A percentile compares a stretch with the other conserved stretches of the same genome.
phyloP scores from a whole-genome alignment of 805 yeast species.

The Barnettozyma siamensis region DNA sequence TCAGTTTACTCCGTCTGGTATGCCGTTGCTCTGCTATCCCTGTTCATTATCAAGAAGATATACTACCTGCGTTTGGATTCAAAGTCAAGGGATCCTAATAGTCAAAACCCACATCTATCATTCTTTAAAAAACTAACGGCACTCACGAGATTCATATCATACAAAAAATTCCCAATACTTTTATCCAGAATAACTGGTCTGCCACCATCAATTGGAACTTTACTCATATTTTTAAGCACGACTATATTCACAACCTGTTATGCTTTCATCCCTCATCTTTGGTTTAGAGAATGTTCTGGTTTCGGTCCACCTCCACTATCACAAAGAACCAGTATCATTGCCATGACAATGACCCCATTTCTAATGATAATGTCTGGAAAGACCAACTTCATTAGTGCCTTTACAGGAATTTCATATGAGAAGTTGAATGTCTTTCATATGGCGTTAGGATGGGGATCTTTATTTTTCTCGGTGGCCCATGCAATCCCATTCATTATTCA shows the following conservation, averaged over 20 bases:
- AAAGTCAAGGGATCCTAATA: not conserved
- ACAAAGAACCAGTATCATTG: conserved; percentile 46
- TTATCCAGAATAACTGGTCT: conserved; percentile 33
- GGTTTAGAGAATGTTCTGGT: conserved; percentile 46
- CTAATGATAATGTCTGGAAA: conserved; percentile 47
- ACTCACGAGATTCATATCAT: conserved; percentile 26
- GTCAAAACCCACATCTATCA: not conserved
- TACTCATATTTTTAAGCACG: conserved; percentile 28
- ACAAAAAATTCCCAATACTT: conserved; percentile 28
- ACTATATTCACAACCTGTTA: conserved; percentile 30
- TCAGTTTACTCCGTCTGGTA: not conserved
- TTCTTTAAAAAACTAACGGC: conserved; percentile 23
- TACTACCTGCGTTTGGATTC: not conserved
- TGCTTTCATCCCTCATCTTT: conserved; percentile 40
- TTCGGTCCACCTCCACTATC: conserved; percentile 59
- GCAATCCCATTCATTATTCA: conserved; percentile 45
- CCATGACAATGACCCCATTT: conserved; percentile 46
- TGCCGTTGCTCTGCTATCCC: not conserved
- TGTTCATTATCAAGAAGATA: not conserved
- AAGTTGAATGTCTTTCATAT: conserved; percentile 48
- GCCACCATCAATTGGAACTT: conserved; percentile 32
- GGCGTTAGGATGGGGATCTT: conserved; percentile 32
- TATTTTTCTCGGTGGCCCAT: conserved; percentile 43
- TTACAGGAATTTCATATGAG: conserved; percentile 53
- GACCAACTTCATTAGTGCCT: conserved; percentile 39